Conservation (phyloP, 2,329 filamentous ascomycete species). For the Neofusicoccum parvum region DNA sequence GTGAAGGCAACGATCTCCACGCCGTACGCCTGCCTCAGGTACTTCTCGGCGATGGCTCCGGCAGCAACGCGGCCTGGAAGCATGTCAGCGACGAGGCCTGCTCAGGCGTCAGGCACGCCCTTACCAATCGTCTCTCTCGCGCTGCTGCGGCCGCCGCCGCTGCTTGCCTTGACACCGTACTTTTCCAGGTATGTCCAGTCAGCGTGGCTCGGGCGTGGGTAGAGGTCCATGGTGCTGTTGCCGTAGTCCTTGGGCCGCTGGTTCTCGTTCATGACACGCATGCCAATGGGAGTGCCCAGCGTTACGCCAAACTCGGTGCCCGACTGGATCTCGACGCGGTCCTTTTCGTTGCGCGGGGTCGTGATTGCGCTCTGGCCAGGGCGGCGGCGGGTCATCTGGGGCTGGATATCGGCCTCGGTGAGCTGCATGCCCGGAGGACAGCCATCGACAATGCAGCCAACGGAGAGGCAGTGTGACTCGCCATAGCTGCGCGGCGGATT, state of each 20-base stretch:
- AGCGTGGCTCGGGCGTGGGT: slow-evolving; percentile 88
- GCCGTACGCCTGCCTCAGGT: slow-evolving; percentile 75
- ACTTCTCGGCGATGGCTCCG: slow-evolving; percentile 91
- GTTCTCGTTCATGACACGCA: slow-evolving; percentile 89
- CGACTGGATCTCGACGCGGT: slow-evolving; percentile 87
- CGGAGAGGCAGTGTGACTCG: slow-evolving; percentile 87
- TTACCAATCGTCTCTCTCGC: slow-evolving; percentile 91
- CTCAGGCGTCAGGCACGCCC: slow-evolving; percentile 18
- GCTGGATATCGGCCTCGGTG: slow-evolving; percentile 86
- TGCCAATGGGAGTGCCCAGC: slow-evolving; percentile 84
- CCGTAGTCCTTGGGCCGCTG: slow-evolving; percentile 92
- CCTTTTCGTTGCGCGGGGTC: slow-evolving; percentile 90
- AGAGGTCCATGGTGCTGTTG: slow-evolving; percentile 84
- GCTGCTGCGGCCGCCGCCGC: slow-evolving; percentile 84
- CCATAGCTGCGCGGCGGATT: slow-evolving; percentile 60
- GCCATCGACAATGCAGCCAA: slow-evolving; percentile 94
- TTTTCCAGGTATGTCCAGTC: slow-evolving; percentile 98
- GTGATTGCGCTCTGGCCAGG: slow-evolving; percentile 89
- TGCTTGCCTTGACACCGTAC: slow-evolving; percentile 91
- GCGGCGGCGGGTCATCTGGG: slow-evolving; percentile 86
- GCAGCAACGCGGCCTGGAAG: slow-evolving; percentile 76
- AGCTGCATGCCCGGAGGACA: slow-evolving; percentile 85
- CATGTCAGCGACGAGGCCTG: not conserved
- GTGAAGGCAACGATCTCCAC: slow-evolving; percentile 92
- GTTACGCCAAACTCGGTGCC: slow-evolving; percentile 89